A percentile compares a stretch with the other conserved stretches of the same genome.
phyloP scores from a whole-genome alignment of 192 early-diverging fungal species.

The Coemansia sp. region DNA sequence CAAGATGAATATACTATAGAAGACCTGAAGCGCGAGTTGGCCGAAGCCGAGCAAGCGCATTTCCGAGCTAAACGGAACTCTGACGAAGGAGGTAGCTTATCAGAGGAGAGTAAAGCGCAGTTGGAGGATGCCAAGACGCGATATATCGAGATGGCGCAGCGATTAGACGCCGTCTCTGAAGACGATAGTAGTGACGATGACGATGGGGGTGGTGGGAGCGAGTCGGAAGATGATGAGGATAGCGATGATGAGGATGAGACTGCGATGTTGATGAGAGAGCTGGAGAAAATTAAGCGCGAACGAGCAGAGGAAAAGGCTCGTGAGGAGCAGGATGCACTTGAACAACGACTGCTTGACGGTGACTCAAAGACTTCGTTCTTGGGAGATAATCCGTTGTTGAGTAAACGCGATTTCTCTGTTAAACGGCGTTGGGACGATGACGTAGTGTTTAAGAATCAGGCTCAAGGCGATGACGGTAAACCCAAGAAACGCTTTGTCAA shows the following conservation, averaged over 20 bases:
- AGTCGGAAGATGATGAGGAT: conserved; percentile 21
- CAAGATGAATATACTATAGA: conserved; percentile 60
- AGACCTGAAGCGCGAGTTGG: conserved; percentile 68
- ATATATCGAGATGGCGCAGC: conserved; percentile 50
- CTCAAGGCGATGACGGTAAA: conserved; percentile 80
- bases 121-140: conserved; percentile 31
- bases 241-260: conserved; percentile 90
- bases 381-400: conserved; percentile 84
- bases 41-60: conserved; percentile 68
- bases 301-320: conserved; percentile 89
- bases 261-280: conserved; percentile 77
- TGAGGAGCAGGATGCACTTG: conserved; percentile 46
- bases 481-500: conserved; percentile 96
- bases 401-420: conserved; percentile 73
- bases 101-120: not conserved
- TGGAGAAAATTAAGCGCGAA: conserved; percentile 93
- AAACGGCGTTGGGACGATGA: conserved; percentile 98
- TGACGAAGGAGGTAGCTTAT: conserved; percentile 12
- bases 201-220: conserved; percentile 49
- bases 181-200: conserved; percentile 55
- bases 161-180: conserved; percentile 50
- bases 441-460: conserved; percentile 98
- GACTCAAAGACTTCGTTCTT: conserved; percentile 58
- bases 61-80: conserved; percentile 61
- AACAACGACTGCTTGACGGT: conserved; percentile 60